These are phyloP conservation scores for Populus alba DNA, from an alignment of 345 rosid species.

Conservation along the genomic window DNA sequence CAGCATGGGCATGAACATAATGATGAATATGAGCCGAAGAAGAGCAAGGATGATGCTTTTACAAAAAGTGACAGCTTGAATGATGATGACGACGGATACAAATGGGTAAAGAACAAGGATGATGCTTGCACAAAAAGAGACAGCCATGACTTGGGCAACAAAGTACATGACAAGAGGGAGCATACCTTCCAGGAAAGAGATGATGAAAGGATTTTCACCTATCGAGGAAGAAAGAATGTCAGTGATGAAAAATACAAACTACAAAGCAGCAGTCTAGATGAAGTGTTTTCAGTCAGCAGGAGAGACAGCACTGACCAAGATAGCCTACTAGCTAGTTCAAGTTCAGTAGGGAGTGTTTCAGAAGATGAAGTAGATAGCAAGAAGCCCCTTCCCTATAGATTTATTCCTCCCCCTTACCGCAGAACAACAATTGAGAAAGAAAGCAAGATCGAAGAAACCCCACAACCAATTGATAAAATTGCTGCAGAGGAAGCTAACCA, in stretches of 20 bases:
- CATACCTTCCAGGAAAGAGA: conserved; percentile 16
- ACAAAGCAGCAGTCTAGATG: conserved; percentile 48
- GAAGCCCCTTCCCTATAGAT: conserved; percentile 38
- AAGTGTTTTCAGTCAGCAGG: conserved; percentile 20
- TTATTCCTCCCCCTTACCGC: conserved; percentile 52
- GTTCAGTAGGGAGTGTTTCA: conserved; percentile 42
- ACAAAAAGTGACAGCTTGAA: not conserved
- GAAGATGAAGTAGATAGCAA: conserved; percentile 40
- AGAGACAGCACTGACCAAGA: conserved; percentile 26
- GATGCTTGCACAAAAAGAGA: conserved; percentile 13
- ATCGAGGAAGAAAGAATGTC: conserved; percentile 16
- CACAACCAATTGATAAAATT: conserved; percentile 9
- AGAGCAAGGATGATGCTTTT: not conserved
- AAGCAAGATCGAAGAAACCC: conserved; percentile 25
- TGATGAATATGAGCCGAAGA: not conserved
- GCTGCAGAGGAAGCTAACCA: conserved; percentile 16
- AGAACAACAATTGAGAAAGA: conserved; percentile 29
- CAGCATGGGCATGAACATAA: conserved; percentile 1
- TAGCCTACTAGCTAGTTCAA: conserved; percentile 33
- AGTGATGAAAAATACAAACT: conserved; percentile 15
- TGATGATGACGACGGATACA: conserved; percentile 12
- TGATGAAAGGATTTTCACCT: conserved; percentile 20
- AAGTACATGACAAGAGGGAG: not conserved
- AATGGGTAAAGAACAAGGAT: conserved; percentile 16
- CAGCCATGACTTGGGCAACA: conserved; percentile 4